phyloP scores from a whole-genome alignment of 768 basidiomycete species.

The Tubosaeta sp. region DNA sequence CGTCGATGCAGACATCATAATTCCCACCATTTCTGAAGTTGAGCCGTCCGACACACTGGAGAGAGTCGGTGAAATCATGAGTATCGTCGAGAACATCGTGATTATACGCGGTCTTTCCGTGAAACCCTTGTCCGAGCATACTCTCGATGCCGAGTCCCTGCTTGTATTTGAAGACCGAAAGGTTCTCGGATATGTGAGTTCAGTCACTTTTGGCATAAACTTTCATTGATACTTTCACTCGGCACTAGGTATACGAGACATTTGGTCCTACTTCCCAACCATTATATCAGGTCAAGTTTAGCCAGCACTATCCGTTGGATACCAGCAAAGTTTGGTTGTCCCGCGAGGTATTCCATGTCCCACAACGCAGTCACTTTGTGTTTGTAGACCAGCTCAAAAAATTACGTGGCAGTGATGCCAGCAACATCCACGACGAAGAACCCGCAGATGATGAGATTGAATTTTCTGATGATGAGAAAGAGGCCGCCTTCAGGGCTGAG shows the following conservation, averaged over 20 bases:
- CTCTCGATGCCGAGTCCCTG: constrained; percentile 85
- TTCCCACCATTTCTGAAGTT: constrained; percentile 64
- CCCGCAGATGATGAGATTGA: constrained; percentile 86
- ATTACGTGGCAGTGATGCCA: constrained; percentile 88
- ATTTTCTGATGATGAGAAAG: constrained; percentile 94
- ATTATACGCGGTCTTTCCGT: constrained; percentile 64
- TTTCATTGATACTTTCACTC: constrained; percentile 12
- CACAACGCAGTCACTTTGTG: constrained; percentile 76
- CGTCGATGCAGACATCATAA: constrained; percentile 48
- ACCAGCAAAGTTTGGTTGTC: constrained; percentile 48
- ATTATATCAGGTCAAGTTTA: constrained; percentile 85
- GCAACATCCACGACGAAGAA: constrained; percentile 93
- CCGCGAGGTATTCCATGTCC: constrained; percentile 78
- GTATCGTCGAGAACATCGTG: constrained; percentile 65
- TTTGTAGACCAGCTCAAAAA: constrained; percentile 68
- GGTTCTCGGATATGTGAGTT: constrained; percentile 85
- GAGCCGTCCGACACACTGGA: constrained; percentile 63
- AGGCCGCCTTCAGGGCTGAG: constrained; percentile 63
- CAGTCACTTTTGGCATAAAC: not conserved
- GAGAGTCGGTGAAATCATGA: constrained; percentile 74
- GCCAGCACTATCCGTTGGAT: constrained; percentile 58
- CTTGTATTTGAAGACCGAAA: constrained; percentile 86
- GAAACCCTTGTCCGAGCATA: constrained; percentile 50
- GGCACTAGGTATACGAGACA: constrained; percentile 78
- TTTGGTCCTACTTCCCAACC: constrained; percentile 93